Evolutionary conservation across 192 early-diverging fungal genomes (phyloP), one percentile per base, ranked within the genome.

Genomic region (Podila epicladia): DNA sequence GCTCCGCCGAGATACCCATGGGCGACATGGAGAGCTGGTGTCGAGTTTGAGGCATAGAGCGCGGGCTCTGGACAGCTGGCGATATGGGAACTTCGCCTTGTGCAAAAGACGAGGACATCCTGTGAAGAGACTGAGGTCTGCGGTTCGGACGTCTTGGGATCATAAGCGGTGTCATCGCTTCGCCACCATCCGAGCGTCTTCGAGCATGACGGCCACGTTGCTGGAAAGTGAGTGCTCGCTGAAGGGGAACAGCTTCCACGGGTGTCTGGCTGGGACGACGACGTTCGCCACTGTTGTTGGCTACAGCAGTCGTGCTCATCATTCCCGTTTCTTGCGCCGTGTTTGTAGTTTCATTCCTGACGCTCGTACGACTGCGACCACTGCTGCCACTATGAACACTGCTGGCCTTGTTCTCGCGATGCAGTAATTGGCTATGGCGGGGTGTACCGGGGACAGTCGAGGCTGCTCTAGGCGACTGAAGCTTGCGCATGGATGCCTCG

Each of bases 401-500:
- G 26, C 58, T 71, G 29, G 41, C 58, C 45, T 65, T 76, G 4
- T 75, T 67, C 5, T 38, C 57, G 1, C 63, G 29, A 0, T 31
- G 64, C 12, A 50, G 49, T n/a, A 64, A 15, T 24, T 72, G 58
- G 33, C 58, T 64, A 9, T 33, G 60, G 12, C 28, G 60, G 13
- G 28, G 60, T 29, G 60, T 28, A 20, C 4, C 28, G 28, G 55
- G 49, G 20, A 28, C 2, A 0, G 51, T 50, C n/a, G 19, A 13
- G n/a, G 26, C 38, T 9, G 65, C 55, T 62, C 69, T 64, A 1
- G 75, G 69, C 1, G 75, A 79, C 17, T 65, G 67, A 3, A 28
- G 66, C 29, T 65, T 79, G 53, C 64, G 59, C 24, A 71, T 65
- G 2, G 75, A 71, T 1, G 71, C 65, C 22, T 79, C 70, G 15